Percentiles rank a stretch among this genome's conserved stretches.
These are phyloP conservation scores for Cladosporium cucumerinum DNA, from an alignment of 2,329 filamentous ascomycete species.

Conservation along the genomic window DNA sequence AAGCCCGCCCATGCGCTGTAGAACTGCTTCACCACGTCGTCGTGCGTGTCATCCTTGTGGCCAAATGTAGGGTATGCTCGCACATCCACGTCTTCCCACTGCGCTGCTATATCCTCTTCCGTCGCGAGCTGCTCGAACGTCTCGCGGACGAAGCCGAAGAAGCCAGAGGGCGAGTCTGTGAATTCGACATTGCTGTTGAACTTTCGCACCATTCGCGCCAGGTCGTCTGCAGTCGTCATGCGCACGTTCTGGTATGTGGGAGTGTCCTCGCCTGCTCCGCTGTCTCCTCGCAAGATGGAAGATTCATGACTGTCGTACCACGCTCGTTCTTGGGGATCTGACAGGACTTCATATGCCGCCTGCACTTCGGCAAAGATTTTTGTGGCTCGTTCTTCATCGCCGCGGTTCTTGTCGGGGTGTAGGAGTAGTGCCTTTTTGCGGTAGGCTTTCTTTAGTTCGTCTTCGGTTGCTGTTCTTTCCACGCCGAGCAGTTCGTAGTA, in stretches of 20 bases:
- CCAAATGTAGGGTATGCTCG: slow-evolving; percentile 81
- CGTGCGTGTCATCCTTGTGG: slow-evolving; percentile 68
- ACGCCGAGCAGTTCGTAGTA: slow-evolving; percentile 84
- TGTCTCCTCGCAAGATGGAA: slow-evolving; percentile 70
- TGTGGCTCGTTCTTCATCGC: slow-evolving; percentile 79
- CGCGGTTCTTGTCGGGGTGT: slow-evolving; percentile 90
- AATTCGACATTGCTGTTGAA: slow-evolving; percentile 79
- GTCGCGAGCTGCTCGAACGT: slow-evolving; percentile 75
- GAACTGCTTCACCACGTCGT: slow-evolving; percentile 73
- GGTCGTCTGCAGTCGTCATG: slow-evolving; percentile 76
- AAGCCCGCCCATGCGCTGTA: slow-evolving; percentile 80
- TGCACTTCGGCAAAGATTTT: slow-evolving; percentile 86
- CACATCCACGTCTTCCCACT: slow-evolving; percentile 60
- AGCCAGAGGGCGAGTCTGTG: slow-evolving; percentile 74
- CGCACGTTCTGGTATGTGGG: slow-evolving; percentile 67
- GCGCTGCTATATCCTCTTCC: slow-evolving; percentile 74
- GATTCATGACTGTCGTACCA: slow-evolving; percentile 97
- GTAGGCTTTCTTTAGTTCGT: slow-evolving; percentile 96
- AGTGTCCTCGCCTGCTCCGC: slow-evolving; percentile 41
- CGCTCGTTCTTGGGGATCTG: slow-evolving; percentile 88
- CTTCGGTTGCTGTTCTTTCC: slow-evolving; percentile 68
- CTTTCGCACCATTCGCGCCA: slow-evolving; percentile 71
- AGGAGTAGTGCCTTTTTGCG: slow-evolving; percentile 85
- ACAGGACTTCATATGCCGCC: slow-evolving; percentile 91
- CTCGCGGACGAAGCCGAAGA: slow-evolving; percentile 75